Evolutionary conservation across 2,329 filamentous ascomycete species (phyloP).

Genomic region (Claviceps paspali): DNA sequence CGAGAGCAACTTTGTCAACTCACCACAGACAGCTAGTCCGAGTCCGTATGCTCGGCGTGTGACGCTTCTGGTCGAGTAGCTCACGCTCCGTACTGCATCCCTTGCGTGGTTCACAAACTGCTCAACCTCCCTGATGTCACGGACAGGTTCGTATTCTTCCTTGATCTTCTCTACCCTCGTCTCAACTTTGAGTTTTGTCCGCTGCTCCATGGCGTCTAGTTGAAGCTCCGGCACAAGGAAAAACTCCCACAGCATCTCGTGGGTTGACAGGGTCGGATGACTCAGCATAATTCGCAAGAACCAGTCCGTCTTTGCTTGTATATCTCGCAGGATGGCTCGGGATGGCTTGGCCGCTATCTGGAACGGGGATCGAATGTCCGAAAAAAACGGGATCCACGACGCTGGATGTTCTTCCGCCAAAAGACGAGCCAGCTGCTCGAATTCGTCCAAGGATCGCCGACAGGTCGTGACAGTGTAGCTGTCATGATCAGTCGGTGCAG

Average conservation of each 20-base stretch:
- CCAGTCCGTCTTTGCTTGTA: slow-evolving; percentile 71
- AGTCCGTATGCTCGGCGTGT: slow-evolving; percentile 65
- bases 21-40: slow-evolving; percentile 47
- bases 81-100: slow-evolving; percentile 75
- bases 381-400: slow-evolving; percentile 78
- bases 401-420: slow-evolving; percentile 82
- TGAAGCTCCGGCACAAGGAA: slow-evolving; percentile 93
- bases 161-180: slow-evolving; percentile 67
- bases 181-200: slow-evolving; percentile 75
- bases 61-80: slow-evolving; percentile 67
- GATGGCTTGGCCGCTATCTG: slow-evolving; percentile 89
- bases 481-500: slow-evolving; percentile 63
- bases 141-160: slow-evolving; percentile 77
- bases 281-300: slow-evolving; percentile 76
- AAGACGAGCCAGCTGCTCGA: slow-evolving; percentile 76
- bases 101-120: slow-evolving; percentile 83
- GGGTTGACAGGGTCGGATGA: slow-evolving; percentile 86
- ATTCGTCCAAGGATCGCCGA: slow-evolving; percentile 72
- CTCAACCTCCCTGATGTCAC: slow-evolving; percentile 76
- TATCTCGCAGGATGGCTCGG: slow-evolving; percentile 69
- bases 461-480: slow-evolving; percentile 93
- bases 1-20: slow-evolving; percentile 9
- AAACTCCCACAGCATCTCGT: slow-evolving; percentile 98
- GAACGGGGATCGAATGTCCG: slow-evolving; percentile 70
- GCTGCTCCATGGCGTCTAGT: slow-evolving; percentile 74